A percentile compares a stretch with the other conserved stretches of the same genome.
Conservation (phyloP, 495 filamentous ascomycete species). For the Penicillium steckii region DNA sequence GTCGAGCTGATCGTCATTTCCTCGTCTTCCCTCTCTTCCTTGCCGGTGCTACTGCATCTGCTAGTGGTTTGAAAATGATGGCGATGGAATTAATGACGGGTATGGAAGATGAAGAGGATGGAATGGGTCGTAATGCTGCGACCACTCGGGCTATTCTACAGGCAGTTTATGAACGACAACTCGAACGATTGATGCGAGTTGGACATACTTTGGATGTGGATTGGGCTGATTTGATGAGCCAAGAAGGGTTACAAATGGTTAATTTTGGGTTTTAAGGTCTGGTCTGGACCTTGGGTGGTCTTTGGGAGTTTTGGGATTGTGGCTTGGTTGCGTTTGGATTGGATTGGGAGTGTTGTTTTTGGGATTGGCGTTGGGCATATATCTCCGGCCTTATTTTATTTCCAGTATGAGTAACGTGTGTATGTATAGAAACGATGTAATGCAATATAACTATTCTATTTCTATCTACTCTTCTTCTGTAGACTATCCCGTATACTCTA, state of each 20-base stretch:
- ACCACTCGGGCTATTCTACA: conserved; percentile 50
- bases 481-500: no score
- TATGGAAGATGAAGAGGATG: conserved; percentile 48
- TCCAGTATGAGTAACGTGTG: conserved; percentile 21
- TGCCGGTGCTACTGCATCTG: conserved; percentile 45
- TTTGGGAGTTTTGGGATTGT: conserved; percentile 2
- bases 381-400: conserved; percentile 2
- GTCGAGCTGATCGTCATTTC: conserved; percentile 42
- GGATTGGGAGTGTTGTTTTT: no score
- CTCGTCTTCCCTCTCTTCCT: conserved; percentile 59
- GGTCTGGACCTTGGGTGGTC: no score
- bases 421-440: conserved; percentile 20
- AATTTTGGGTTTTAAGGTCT: conserved; percentile 32
- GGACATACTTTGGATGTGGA: conserved; percentile 41
- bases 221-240: conserved; percentile 46
- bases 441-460: conserved; percentile 4
- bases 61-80: conserved; percentile 44
- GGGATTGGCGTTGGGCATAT: not conserved
- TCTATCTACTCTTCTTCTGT: no score
- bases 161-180: conserved; percentile 50
- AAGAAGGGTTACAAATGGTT: conserved; percentile 42
- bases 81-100: conserved; percentile 49
- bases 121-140: conserved; percentile 47
- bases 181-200: conserved; percentile 32
- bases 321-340: no score